Base-by-base conservation (phyloP, 2,329 filamentous ascomycete genomes). In the Plectosphaerella sp. region DNA sequence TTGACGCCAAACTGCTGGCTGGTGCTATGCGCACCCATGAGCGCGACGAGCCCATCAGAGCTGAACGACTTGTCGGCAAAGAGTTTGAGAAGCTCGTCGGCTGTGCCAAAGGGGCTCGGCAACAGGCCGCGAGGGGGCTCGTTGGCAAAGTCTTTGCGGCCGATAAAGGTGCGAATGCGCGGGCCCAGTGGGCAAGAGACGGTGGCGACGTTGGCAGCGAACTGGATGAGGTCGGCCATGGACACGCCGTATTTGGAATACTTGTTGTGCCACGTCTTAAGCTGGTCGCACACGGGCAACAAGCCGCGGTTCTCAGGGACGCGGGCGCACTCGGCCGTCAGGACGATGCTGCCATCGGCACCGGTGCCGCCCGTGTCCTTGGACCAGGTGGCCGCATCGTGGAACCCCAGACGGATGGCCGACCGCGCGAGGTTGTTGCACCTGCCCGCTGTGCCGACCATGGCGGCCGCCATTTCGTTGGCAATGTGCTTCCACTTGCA, bases 161-260 rank as follows among this genome's bases (percentile, higher is more conserved):
- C 80, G 25, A 82, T 72, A 48, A 74, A 78, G 1, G 77, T 75
- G 49, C 71, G 67, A 15, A 81, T 70, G 16, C 72, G 71, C 2
- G 80, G 79, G 3, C 71, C 71, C 5, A 71, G 64, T 8, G 71
- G 70, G 52, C 71, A 74, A 11, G 73, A 70, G 4, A 78, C 72
- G 8, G 77, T 76, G 18, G 75, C 79, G 41, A 79, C 69, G 52
- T 66, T 77, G 65, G 68, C 68, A 2, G 75, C 76, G 59, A 80
- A 75, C 60, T 82, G 78, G 36, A 80, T 72, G 8, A 83, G 66
- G 58, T 84, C 80, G 33, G 78, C 79, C 58, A 76, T 76, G 4
- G 72, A 70, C 35, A 83, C 70, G n/a, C 62, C 58, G 20, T 60
- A 65, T 53, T 62, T 64, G 45, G 70, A 68, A 58, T 73, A 77